Evolutionary conservation across 768 basidiomycete species (phyloP).

Genomic region (Dentipellis fragilis): DNA sequence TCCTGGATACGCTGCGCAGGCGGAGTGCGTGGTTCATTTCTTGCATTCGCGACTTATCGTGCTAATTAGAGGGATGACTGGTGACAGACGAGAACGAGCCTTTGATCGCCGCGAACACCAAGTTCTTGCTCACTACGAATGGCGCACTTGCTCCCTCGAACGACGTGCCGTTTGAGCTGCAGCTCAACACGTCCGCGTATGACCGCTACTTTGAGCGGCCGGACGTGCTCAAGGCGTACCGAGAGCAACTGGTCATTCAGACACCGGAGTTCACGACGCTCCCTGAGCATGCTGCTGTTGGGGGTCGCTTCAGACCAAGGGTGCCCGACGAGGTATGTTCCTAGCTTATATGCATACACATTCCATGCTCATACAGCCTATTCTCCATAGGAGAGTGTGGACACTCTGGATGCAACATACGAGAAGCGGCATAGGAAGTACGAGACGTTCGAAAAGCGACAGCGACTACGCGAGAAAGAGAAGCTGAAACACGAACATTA

Average conservation of each 20-base stretch:
- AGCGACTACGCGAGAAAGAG: conserved; percentile 81
- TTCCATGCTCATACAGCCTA: conserved; percentile 4
- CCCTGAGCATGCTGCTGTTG: conserved; percentile 42
- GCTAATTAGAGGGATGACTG: no score
- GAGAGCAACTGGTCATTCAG: conserved; percentile 63
- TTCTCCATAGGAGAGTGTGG: conserved; percentile 35
- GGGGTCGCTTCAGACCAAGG: conserved; percentile 63
- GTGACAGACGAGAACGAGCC: conserved; percentile 58
- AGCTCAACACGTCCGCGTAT: conserved; percentile 49
- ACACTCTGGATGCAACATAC: conserved; percentile 75
- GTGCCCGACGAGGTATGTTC: conserved; percentile 58
- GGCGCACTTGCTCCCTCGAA: conserved; percentile 37
- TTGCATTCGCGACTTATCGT: no score
- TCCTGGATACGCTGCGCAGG: conserved; percentile 71
- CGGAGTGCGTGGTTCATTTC: conserved; percentile 36
- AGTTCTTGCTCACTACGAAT: conserved; percentile 69
- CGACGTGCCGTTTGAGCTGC: conserved; percentile 23
- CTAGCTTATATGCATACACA: conserved; percentile 7
- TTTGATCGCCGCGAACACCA: conserved; percentile 54
- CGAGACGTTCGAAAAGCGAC: conserved; percentile 78
- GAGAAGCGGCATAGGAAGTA: conserved; percentile 79
- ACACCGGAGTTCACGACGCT: conserved; percentile 58
- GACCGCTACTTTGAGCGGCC: conserved; percentile 72
- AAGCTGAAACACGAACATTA: conserved; percentile 88
- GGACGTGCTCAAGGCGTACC: conserved; percentile 63